phyloP scores from a whole-genome alignment of 768 basidiomycete species.

The Amanita muscaria region DNA sequence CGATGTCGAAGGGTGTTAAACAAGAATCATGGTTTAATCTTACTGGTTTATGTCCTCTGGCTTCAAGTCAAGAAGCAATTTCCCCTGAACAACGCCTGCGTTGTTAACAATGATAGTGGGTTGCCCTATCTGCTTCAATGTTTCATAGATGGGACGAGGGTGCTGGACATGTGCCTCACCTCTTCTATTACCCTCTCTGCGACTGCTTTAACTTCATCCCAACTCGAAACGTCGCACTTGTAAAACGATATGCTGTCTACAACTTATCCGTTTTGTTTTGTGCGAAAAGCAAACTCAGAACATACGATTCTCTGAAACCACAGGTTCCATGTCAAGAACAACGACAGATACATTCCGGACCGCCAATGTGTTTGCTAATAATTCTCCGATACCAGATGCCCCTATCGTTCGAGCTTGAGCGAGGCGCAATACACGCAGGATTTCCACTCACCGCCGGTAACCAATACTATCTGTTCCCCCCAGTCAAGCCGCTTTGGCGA shows the following conservation, averaged over 20 bases:
- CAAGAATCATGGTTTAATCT: neutral
- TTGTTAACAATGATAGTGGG: conserved; percentile 92
- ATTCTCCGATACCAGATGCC: conserved; percentile 80
- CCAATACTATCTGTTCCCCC: conserved; percentile 81
- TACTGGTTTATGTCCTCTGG: conserved; percentile 79
- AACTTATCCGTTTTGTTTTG: neutral
- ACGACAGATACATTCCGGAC: conserved; percentile 75
- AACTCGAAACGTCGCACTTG: conserved; percentile 87
- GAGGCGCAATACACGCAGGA: neutral
- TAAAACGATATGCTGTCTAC: conserved; percentile 78
- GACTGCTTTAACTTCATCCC: conserved; percentile 72
- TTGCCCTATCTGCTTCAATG: conserved; percentile 58
- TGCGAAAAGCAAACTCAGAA: neutral
- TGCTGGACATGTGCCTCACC: conserved; percentile 29
- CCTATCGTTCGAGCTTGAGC: conserved; percentile 34
- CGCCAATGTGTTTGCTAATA: conserved; percentile 82
- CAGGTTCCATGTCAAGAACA: conserved; percentile 78
- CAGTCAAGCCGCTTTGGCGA: conserved; percentile 60
- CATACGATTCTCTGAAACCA: conserved; percentile 69
- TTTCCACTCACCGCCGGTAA: conserved; percentile 71
- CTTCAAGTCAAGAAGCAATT: conserved; percentile 69
- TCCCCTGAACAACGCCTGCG: conserved; percentile 90
- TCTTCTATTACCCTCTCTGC: conserved; percentile 72
- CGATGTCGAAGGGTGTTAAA: conserved; percentile 6
- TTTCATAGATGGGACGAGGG: neutral